Evolutionary conservation across 805 yeast species (phyloP), one percentile per base, ranked within the genome.

Genomic region (Teunomyces stri): DNA sequence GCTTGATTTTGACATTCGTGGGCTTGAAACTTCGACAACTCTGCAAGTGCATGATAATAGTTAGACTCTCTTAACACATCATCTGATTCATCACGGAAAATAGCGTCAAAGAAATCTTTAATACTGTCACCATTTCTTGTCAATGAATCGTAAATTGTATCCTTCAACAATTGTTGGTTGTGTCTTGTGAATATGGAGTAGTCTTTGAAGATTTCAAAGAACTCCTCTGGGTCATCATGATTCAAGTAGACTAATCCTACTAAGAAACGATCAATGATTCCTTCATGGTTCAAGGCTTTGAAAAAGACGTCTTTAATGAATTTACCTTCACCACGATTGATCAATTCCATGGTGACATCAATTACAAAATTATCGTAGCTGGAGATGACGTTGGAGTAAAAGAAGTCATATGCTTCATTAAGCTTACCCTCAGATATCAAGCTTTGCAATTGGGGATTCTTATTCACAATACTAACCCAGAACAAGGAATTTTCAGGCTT

Each of bases 291-390:
- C 29, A 52, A 43, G 2, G 48, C 45, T 4, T 29, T 36, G 37
- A 75, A 63, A 42, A 84, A 63, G 13, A 66, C 54, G 0, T 65
- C 50, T 28, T 74, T 72, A 50, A 81, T 79, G 5, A 79, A 64
- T 5, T 58, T 51, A 57, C 61, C 61, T 25, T 79, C 69, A 50
- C 60, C 65, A 31, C 54, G 56, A 34, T 58, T 66, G 35, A 65
- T 59, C 30, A 63, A 58, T 22, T 58, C 63, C 21, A 68, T 59
- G 22, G 66, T 64, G 6, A 66, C 63, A 29, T 70, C 70, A 12
- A 70, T 69, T 9, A 72, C 51, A 31, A 79, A 61, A 6, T 68
- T 64, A 5, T 64, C 57, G 33, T 55, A 54, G 16, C 44, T 50
- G 1, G 54, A 44, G 15, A 58, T 49, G 4, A 62, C 45, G 9